Conservation (phyloP, 306 rosid genomes). For the Begonia fuchsioides region DNA sequence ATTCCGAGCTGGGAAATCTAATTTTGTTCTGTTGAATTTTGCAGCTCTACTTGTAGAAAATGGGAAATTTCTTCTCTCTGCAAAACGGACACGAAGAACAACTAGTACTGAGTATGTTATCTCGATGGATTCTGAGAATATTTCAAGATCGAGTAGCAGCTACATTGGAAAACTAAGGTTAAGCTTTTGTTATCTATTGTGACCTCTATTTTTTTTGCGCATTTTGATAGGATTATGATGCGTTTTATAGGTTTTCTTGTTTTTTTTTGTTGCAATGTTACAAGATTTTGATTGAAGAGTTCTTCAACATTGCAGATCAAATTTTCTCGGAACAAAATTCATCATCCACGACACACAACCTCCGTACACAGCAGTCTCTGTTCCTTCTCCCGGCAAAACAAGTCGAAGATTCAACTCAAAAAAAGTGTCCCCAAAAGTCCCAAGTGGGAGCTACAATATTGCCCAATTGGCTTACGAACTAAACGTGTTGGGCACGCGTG, state of each 20-base stretch:
- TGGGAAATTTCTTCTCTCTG: constrained; percentile 94
- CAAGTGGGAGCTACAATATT: constrained; percentile 67
- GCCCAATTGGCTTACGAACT: constrained; percentile 79
- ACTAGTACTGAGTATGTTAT: constrained; percentile 81
- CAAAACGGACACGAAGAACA: constrained; percentile 65
- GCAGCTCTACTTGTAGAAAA: constrained; percentile 33
- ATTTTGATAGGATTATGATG: neutral
- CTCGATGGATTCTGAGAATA: constrained; percentile 49
- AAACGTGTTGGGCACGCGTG: constrained; percentile 84
- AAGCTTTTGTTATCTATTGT: constrained; percentile 1
- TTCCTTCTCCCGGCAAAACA: constrained; percentile 11
- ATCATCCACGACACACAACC: constrained; percentile 80
- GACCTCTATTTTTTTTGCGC: neutral
- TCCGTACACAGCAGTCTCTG: constrained; percentile 43
- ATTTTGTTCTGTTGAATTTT: neutral
- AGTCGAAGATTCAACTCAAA: constrained; percentile 40
- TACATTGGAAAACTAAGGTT: constrained; percentile 92
- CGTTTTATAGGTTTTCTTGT: too few species aligned
- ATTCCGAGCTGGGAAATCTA: too few species aligned
- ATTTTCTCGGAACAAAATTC: constrained; percentile 83
- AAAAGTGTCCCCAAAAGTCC: constrained; percentile 81
- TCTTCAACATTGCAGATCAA: constrained; percentile 40
- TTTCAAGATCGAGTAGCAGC: constrained; percentile 74
- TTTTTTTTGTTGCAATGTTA: too few species aligned
- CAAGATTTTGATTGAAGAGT: neutral